These are phyloP conservation scores for Apostasia ramifera DNA, from an alignment of 106 monocot genomes.

Conservation along the genomic window DNA sequence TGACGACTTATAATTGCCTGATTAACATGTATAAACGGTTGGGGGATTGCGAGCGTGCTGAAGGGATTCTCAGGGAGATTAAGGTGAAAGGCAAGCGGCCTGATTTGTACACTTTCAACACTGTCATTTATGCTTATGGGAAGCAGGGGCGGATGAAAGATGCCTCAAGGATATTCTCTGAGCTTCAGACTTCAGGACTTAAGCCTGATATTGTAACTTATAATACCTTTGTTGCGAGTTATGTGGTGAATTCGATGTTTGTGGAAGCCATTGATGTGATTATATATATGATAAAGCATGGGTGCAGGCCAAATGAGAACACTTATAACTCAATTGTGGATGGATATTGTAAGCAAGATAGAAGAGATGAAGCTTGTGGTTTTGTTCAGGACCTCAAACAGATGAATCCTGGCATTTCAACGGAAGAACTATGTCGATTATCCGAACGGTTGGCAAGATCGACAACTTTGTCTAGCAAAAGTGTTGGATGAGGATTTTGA, in stretches of 20 bases:
- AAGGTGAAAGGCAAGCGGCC: slow-evolving; percentile 52
- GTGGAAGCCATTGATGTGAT: slow-evolving; percentile 81
- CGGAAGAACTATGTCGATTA: slow-evolving; percentile 32
- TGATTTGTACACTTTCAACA: slow-evolving; percentile 86
- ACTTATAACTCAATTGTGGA: slow-evolving; percentile 80
- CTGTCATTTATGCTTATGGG: slow-evolving; percentile 86
- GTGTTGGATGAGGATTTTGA: not conserved
- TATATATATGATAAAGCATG: slow-evolving; percentile 62
- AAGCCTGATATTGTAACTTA: slow-evolving; percentile 86
- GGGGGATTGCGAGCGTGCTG: slow-evolving; percentile 67
- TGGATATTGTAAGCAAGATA: slow-evolving; percentile 56
- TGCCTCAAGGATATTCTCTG: slow-evolving; percentile 81
- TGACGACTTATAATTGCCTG: slow-evolving; percentile 80
- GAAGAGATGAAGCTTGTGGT: slow-evolving; percentile 49
- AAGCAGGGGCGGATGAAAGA: slow-evolving; percentile 72
- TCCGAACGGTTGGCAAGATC: slow-evolving; percentile 36
- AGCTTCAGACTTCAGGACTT: slow-evolving; percentile 66
- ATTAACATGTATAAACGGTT: slow-evolving; percentile 72
- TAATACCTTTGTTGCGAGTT: slow-evolving; percentile 77
- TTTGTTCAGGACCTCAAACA: slow-evolving; percentile 54
- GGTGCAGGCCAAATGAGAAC: slow-evolving; percentile 79
- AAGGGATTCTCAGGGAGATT: slow-evolving; percentile 65
- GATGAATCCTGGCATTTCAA: slow-evolving; percentile 49
- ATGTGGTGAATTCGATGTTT: slow-evolving; percentile 81
- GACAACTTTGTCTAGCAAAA: not conserved